Conservation (phyloP, 306 rosid species). For the Neltuma alba region DNA sequence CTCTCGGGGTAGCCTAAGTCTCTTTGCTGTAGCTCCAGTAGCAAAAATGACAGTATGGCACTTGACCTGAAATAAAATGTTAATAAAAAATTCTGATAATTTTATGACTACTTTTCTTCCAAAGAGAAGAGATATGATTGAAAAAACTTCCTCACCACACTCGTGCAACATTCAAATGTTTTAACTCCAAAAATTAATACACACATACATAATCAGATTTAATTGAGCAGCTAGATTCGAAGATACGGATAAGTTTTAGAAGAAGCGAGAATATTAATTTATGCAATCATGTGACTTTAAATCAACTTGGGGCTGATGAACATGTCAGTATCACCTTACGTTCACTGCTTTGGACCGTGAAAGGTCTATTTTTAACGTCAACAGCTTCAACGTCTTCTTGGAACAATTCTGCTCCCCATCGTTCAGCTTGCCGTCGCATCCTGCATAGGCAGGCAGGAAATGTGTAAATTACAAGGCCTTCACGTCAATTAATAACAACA, state of each 20-base stretch:
- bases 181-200: background rate
- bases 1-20: conserved; percentile 89
- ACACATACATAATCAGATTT: background rate
- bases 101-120: conserved; percentile 23
- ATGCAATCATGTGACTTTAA: conserved; percentile 26
- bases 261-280: conserved; percentile 7
- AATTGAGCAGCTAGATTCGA: background rate
- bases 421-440: conserved; percentile 77
- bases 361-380: conserved; percentile 77
- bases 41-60: conserved; percentile 78
- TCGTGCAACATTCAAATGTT: conserved; percentile 5
- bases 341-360: conserved; percentile 87
- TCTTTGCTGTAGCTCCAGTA: conserved; percentile 92
- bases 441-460: conserved; percentile 37
- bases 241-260: conserved; percentile 23
- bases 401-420: conserved; percentile 93
- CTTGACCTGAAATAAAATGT: conserved; percentile 63
- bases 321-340: conserved; percentile 93
- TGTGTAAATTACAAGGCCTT: conserved; percentile 25
- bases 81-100: conserved; percentile 31
- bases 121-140: conserved; percentile 1
- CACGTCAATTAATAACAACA: conserved; percentile 11
- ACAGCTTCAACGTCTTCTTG: conserved; percentile 91
- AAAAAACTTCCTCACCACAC: conserved; percentile 16
- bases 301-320: conserved; percentile 33